Conservation (phyloP, 2,329 filamentous ascomycete species). For the Aspergillus transmontanensis region DNA sequence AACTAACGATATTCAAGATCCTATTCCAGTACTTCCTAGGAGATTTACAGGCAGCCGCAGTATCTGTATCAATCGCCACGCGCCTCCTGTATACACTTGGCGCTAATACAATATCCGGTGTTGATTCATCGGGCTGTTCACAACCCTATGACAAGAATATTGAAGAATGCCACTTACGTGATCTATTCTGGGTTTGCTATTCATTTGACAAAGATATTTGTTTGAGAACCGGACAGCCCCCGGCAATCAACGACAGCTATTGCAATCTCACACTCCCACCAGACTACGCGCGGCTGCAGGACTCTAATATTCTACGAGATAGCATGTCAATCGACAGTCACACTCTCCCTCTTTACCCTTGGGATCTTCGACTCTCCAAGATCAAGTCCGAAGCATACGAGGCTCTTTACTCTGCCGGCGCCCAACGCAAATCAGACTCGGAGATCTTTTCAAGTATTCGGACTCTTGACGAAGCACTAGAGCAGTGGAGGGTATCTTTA, state of each 20-base stretch:
- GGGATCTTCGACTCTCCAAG: slow-evolving; percentile 47
- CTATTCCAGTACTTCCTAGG: slow-evolving; percentile 20
- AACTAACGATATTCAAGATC: slow-evolving; percentile 1
- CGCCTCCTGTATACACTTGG: slow-evolving; percentile 18
- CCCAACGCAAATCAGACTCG: slow-evolving; percentile 49
- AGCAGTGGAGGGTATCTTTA: slow-evolving; percentile 52
- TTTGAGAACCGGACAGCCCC: slow-evolving; percentile 13
- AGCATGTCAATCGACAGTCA: slow-evolving; percentile 1
- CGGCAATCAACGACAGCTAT: slow-evolving; percentile 38
- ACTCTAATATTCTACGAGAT: neutral
- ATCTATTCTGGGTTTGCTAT: slow-evolving; percentile 23
- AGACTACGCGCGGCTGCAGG: slow-evolving; percentile 30
- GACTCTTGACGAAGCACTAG: slow-evolving; percentile 55
- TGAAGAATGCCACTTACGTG: slow-evolving; percentile 12
- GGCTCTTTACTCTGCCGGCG: slow-evolving; percentile 49
- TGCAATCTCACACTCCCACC: slow-evolving; percentile 51
- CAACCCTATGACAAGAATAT: neutral
- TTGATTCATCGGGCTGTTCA: neutral
- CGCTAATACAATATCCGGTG: neutral
- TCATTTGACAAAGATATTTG: slow-evolving; percentile 23
- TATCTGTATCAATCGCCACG: slow-evolving; percentile 19
- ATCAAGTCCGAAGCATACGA: slow-evolving; percentile 52
- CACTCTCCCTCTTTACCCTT: slow-evolving; percentile 36
- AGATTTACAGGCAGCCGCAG: slow-evolving; percentile 16
- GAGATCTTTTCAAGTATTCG: slow-evolving; percentile 53